phyloP scores from a whole-genome alignment of 495 filamentous ascomycete genomes.

The Oidiodendron maius region DNA sequence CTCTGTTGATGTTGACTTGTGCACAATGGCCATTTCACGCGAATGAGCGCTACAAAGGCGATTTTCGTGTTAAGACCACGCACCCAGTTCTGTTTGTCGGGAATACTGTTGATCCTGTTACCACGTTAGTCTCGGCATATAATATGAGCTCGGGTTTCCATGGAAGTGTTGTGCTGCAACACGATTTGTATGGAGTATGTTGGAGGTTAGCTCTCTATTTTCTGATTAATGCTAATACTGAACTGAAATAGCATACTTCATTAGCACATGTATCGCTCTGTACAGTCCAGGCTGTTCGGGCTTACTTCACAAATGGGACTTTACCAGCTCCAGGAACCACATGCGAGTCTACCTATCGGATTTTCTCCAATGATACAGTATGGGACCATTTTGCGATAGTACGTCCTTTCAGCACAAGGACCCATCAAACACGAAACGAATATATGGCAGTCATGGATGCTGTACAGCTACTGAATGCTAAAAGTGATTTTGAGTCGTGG shows the following conservation, averaged over 20 bases:
- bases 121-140: constrained; percentile 1
- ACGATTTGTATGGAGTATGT: constrained; percentile 4
- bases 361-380: no score
- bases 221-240: background rate
- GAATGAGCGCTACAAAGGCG: constrained; percentile 34
- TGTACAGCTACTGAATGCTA: no score
- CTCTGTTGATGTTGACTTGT: constrained; percentile 24
- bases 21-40: constrained; percentile 38
- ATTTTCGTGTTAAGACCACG: constrained; percentile 36
- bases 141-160: constrained; percentile 3
- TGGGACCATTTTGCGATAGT: no score
- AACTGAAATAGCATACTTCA: background rate
- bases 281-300: background rate
- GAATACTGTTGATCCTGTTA: constrained; percentile 30
- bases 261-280: background rate
- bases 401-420: no score
- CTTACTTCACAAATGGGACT: constrained; percentile 1
- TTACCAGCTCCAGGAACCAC: constrained; percentile 1
- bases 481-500: no score
- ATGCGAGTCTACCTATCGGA: no score
- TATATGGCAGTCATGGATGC: no score
- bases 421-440: no score
- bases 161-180: constrained; percentile 3
- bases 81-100: constrained; percentile 38
- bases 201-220: background rate